Percentiles rank a stretch among this genome's conserved stretches.
Conservation (phyloP, 192 early-diverging fungal genomes). For the Backusella parvicylindrica region DNA sequence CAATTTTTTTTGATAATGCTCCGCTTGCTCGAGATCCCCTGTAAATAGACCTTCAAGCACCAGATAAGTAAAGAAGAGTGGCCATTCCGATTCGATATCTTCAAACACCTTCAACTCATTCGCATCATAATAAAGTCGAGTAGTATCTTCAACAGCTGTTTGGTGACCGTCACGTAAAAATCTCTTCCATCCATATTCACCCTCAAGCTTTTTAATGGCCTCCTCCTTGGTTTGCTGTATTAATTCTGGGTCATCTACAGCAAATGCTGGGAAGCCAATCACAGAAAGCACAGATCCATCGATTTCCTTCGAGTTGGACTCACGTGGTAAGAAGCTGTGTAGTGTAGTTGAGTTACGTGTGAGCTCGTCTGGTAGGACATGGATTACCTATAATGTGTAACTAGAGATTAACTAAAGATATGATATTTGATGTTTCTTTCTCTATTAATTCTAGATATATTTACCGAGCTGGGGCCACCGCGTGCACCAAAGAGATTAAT, state of each 20-base stretch:
- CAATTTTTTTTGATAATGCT: constrained; percentile 64
- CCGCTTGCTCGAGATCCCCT: constrained; percentile 57
- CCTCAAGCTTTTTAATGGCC: constrained; percentile 75
- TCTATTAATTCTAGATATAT: neutral
- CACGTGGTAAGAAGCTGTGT: constrained; percentile 72
- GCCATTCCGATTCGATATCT: constrained; percentile 84
- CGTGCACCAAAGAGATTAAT: constrained; percentile 78
- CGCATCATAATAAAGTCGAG: constrained; percentile 72
- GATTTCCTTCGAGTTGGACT: constrained; percentile 82
- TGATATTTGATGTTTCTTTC: neutral
- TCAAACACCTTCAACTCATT: constrained; percentile 80
- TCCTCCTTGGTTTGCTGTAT: constrained; percentile 63
- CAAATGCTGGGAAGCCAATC: constrained; percentile 84
- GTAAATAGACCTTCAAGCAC: constrained; percentile 78
- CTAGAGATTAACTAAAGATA: neutral
- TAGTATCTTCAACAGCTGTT: constrained; percentile 69
- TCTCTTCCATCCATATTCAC: constrained; percentile 75
- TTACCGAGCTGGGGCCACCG: constrained; percentile 66
- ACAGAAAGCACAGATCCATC: constrained; percentile 78
- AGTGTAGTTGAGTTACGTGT: constrained; percentile 77
- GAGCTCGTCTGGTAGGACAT: constrained; percentile 78
- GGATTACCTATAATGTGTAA: constrained; percentile 47
- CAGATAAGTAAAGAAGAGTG: constrained; percentile 84
- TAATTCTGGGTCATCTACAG: constrained; percentile 61
- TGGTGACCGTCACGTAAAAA: constrained; percentile 87